phyloP scores from a whole-genome alignment of 2,329 filamentous ascomycete genomes.

The Achaetomium macrosporum region DNA sequence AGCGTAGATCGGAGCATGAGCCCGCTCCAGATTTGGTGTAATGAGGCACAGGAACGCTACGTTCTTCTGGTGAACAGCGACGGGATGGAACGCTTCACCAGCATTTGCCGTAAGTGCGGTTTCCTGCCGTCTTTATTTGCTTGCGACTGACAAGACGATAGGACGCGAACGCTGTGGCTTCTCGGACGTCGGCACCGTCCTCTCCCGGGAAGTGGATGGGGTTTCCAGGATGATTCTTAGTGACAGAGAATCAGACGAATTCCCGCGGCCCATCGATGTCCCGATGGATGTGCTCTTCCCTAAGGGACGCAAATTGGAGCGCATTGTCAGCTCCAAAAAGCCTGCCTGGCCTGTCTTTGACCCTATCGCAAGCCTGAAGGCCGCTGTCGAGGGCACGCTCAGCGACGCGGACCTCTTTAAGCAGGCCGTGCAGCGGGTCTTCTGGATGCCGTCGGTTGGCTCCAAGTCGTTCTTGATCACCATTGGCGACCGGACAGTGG shows the following conservation, averaged over 20 bases:
- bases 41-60: conserved; percentile 93
- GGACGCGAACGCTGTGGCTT: conserved; percentile 85
- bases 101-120: conserved; percentile 49
- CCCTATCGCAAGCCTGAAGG: conserved; percentile 56
- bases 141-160: conserved; percentile 28
- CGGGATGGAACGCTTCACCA: conserved; percentile 68
- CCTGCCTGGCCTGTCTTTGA: conserved; percentile 67
- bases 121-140: not conserved
- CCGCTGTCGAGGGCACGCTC: conserved; percentile 52
- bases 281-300: conserved; percentile 87
- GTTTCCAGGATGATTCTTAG: conserved; percentile 70
- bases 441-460: conserved; percentile 83
- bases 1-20: conserved; percentile 88
- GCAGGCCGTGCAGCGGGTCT: conserved; percentile 72
- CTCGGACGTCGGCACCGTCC: conserved; percentile 80
- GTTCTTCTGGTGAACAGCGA: conserved; percentile 82
- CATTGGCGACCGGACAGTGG: conserved; percentile 87
- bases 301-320: conserved; percentile 74
- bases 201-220: conserved; percentile 54
- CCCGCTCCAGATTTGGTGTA: conserved; percentile 96
- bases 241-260: conserved; percentile 69
- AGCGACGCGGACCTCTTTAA: conserved; percentile 48
- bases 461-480: conserved; percentile 97
- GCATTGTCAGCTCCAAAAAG: conserved; percentile 65
- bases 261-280: conserved; percentile 77